These are phyloP conservation scores for Neofusicoccum parvum DNA, from an alignment of 2,329 filamentous ascomycete species.

Conservation along the genomic window DNA sequence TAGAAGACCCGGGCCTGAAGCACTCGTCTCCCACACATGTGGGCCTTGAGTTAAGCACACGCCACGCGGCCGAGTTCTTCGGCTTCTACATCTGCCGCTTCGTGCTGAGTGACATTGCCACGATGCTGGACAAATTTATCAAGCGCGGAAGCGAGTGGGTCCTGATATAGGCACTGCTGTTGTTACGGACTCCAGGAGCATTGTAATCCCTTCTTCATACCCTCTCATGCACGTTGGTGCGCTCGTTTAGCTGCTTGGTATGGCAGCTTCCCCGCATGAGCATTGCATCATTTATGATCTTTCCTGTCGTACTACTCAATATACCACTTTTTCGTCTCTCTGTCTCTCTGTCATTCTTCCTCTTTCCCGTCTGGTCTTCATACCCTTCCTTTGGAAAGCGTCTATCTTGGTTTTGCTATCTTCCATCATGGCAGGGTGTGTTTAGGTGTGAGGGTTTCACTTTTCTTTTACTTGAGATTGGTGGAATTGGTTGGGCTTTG, in stretches of 20 bases:
- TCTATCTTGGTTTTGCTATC: neutral
- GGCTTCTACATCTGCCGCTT: conserved; percentile 96
- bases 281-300: conserved; percentile 11
- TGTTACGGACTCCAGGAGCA: conserved; percentile 29
- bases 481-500: conserved; percentile 29
- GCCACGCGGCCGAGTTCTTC: conserved; percentile 96
- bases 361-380: neutral
- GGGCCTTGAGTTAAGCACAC: conserved; percentile 87
- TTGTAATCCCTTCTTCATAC: conserved; percentile 34
- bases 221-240: conserved; percentile 28
- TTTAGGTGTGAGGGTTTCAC: conserved; percentile 29
- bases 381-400: conserved; percentile 21
- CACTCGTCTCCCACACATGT: conserved; percentile 94
- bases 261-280: conserved; percentile 18
- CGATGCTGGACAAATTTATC: conserved; percentile 94
- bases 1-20: conserved; percentile 89
- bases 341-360: neutral
- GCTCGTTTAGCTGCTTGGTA: conserved; percentile 26
- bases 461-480: conserved; percentile 34
- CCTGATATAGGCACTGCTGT: conserved; percentile 48
- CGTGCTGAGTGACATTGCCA: conserved; percentile 78
- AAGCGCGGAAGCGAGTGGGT: conserved; percentile 98
- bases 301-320: conserved; percentile 12
- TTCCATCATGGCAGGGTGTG: conserved; percentile 2
- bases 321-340: conserved; percentile 22